Evolutionary conservation across 257 asterid genomes (phyloP).

Genomic region (Nicotiana benthamiana): DNA sequence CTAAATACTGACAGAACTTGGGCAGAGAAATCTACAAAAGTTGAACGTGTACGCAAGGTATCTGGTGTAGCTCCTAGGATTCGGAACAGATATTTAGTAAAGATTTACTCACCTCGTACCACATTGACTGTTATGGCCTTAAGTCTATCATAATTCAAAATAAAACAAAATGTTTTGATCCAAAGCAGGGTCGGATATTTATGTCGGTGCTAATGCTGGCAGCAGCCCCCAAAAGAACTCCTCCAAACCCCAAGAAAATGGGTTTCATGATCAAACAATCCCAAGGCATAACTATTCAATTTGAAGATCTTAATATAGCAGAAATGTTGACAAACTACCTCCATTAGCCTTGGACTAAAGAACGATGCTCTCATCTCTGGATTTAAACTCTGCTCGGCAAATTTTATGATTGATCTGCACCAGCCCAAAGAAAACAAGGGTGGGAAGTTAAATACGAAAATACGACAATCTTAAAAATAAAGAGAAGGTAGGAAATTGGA

Average conservation of each 20-base stretch:
- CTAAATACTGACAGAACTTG: neutral
- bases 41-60: neutral
- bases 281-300: neutral
- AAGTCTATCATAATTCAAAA: neutral
- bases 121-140: neutral
- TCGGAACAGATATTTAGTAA: neutral
- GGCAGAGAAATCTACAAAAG: neutral
- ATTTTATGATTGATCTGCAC: conserved; percentile 72
- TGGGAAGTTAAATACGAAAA: neutral
- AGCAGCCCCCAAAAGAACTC: neutral
- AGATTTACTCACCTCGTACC: neutral
- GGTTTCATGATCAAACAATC: neutral
- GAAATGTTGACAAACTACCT: conserved; percentile 44
- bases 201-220: neutral
- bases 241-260: neutral
- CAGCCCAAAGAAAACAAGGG: conserved; percentile 11
- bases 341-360: conserved; percentile 98
- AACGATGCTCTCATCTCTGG: conserved; percentile 67
- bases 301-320: neutral
- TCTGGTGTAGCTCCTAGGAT: neutral
- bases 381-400: conserved; percentile 83
- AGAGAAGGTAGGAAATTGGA: neutral
- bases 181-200: neutral
- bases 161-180: neutral
- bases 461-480: neutral